Conservation (phyloP, 805 yeast species). For the Wickerhamomyces canadensis region DNA sequence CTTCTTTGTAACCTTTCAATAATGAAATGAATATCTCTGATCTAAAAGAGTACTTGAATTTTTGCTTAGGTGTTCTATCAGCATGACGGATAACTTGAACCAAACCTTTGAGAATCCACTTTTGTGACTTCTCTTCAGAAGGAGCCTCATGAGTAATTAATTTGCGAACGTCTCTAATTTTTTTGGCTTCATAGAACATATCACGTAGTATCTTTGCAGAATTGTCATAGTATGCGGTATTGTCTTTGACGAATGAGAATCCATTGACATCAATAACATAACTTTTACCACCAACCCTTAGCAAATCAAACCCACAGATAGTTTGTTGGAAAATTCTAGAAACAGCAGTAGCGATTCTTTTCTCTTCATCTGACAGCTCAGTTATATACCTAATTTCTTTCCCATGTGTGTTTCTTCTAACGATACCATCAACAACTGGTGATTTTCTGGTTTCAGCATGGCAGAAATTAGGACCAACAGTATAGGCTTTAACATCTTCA, state of each 20-base stretch:
- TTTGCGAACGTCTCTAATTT: slow-evolving; percentile 36
- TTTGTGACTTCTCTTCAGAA: slow-evolving; percentile 49
- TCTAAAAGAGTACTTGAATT: slow-evolving; percentile 90
- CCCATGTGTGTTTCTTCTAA: slow-evolving; percentile 94
- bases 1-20: slow-evolving; percentile 91
- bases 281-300: slow-evolving; percentile 82
- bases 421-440: slow-evolving; percentile 99
- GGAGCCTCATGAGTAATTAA: slow-evolving; percentile 30
- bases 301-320: slow-evolving; percentile 93
- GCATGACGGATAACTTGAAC: slow-evolving; percentile 94
- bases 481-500: slow-evolving; percentile 97
- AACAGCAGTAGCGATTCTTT: slow-evolving; percentile 72
- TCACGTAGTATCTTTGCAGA: slow-evolving; percentile 74
- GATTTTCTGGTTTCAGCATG: slow-evolving; percentile 98
- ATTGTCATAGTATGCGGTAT: slow-evolving; percentile 74
- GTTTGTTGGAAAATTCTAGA: slow-evolving; percentile 79
- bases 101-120: slow-evolving; percentile 94
- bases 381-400: slow-evolving; percentile 93
- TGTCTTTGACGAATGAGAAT: slow-evolving; percentile 94
- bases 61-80: slow-evolving; percentile 97
- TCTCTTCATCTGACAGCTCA: slow-evolving; percentile 68
- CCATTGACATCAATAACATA: slow-evolving; percentile 98
- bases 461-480: slow-evolving; percentile 86
- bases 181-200: slow-evolving; percentile 62
- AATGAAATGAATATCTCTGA: slow-evolving; percentile 81